phyloP scores from a whole-genome alignment of 148 eudicot genomes.

The Arbutus unedo region DNA sequence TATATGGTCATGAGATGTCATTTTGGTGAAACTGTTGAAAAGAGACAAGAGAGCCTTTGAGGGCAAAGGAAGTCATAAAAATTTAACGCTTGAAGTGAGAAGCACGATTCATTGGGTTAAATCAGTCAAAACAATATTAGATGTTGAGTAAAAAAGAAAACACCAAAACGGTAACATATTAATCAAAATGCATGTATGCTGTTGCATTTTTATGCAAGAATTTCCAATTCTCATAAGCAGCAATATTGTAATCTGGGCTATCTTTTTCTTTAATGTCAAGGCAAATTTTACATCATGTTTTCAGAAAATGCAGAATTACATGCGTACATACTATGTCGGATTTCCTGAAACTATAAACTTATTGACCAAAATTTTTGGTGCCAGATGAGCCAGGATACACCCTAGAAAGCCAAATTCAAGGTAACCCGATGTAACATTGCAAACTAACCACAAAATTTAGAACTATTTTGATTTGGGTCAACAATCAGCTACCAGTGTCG shows the following conservation, averaged over 20 bases:
- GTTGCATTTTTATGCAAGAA: not conserved
- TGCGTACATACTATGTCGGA: not conserved
- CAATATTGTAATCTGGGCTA: not conserved
- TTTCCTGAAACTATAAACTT: not conserved
- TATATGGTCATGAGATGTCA: not conserved
- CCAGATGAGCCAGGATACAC: not conserved
- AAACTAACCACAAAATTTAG: not conserved
- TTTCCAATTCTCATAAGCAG: not conserved
- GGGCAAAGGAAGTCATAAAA: not conserved
- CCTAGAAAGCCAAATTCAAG: not conserved
- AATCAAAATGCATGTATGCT: not conserved
- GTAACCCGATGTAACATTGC: not conserved
- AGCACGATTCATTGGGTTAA: not conserved
- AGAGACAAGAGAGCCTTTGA: not conserved
- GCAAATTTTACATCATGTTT: slow-evolving; percentile 3
- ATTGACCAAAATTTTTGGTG: not conserved
- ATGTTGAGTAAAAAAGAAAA: not conserved
- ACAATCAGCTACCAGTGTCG: not conserved
- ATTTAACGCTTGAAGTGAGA: not conserved
- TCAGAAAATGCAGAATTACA: not conserved
- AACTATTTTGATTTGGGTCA: not conserved
- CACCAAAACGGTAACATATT: not conserved
- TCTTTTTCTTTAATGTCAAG: not conserved
- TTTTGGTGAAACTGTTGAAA: not conserved
- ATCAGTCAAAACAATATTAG: not conserved